Conservation (phyloP, 306 rosid species). For the Crotalaria pallida region DNA sequence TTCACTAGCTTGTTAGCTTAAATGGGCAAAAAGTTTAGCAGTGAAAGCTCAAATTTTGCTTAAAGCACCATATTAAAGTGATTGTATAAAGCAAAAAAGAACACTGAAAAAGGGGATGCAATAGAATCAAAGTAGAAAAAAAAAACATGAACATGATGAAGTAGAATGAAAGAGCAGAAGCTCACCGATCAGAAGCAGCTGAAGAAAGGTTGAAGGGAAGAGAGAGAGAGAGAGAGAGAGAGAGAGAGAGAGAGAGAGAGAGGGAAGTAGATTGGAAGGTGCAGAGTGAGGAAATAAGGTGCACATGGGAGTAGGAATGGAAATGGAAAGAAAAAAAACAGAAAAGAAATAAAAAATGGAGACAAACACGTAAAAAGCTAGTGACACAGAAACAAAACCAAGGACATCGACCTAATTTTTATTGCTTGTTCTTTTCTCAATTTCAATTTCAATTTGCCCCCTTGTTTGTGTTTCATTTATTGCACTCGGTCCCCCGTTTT, state of each 20-base stretch:
- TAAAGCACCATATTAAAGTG: slow-evolving; percentile 1
- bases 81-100: slow-evolving; percentile 6
- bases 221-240: slow-evolving; percentile 14
- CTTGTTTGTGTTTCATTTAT: not conserved
- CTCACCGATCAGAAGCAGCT: slow-evolving; percentile 51
- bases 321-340: slow-evolving; percentile 7
- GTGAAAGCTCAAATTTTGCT: slow-evolving; percentile 22
- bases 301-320: slow-evolving; percentile 61
- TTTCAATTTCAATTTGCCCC: not conserved
- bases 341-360: not conserved
- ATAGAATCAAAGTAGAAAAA: not conserved
- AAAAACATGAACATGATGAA: not conserved
- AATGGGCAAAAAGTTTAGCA: not conserved
- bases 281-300: slow-evolving; percentile 28
- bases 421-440: not conserved
- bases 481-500: too few species aligned
- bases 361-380: slow-evolving; percentile 18
- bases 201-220: slow-evolving; percentile 18
- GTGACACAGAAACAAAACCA: slow-evolving; percentile 40
- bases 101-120: not conserved
- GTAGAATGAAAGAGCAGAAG: slow-evolving; percentile 14
- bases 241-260: slow-evolving; percentile 23
- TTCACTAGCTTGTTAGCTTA: slow-evolving; percentile 17
- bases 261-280: slow-evolving; percentile 29
- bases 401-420: slow-evolving; percentile 21